phyloP scores from a whole-genome alignment of 352 stramenopile genomes.

The Globisporangium splendens region DNA sequence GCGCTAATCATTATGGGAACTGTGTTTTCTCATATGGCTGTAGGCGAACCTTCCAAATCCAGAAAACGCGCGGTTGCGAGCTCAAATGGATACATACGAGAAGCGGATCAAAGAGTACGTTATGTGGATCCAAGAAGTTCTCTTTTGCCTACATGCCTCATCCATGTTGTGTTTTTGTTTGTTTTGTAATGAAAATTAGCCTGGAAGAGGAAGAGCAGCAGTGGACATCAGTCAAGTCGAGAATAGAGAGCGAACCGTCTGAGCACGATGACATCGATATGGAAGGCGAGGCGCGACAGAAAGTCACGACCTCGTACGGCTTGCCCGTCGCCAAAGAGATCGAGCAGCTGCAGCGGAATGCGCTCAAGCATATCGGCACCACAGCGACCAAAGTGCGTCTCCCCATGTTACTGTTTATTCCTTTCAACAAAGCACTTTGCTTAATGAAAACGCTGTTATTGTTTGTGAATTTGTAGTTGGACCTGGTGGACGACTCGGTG shows the following conservation, averaged over 20 bases:
- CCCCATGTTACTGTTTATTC: neutral
- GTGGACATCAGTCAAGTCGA: slow-evolving; percentile 42
- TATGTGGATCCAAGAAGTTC: too few species aligned
- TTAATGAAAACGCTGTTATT: neutral
- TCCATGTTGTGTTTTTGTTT: neutral
- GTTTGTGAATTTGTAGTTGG: slow-evolving; percentile 26
- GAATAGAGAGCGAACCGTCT: slow-evolving; percentile 26
- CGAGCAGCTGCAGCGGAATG: slow-evolving; percentile 40
- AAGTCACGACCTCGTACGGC: slow-evolving; percentile 23
- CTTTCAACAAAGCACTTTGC: too few species aligned
- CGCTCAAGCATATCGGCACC: slow-evolving; percentile 35
- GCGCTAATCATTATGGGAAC: too few species aligned
- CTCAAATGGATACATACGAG: slow-evolving; percentile 45
- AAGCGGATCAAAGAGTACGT: slow-evolving; percentile 37
- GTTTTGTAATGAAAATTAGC: slow-evolving; percentile 9
- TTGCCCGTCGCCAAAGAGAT: slow-evolving; percentile 45
- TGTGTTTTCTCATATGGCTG: neutral
- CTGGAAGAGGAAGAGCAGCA: slow-evolving; percentile 49
- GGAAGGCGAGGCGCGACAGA: slow-evolving; percentile 6
- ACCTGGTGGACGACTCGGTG: slow-evolving; percentile 64
- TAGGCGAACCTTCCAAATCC: slow-evolving; percentile 50
- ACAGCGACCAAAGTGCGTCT: slow-evolving; percentile 39
- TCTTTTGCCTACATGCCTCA: too few species aligned
- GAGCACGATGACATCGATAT: slow-evolving; percentile 10
- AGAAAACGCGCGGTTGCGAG: slow-evolving; percentile 56